Evolutionary conservation across 2,329 filamentous ascomycete genomes (phyloP), one percentile per base, ranked within the genome.

Genomic region (Emmonsiellopsis sp.): DNA sequence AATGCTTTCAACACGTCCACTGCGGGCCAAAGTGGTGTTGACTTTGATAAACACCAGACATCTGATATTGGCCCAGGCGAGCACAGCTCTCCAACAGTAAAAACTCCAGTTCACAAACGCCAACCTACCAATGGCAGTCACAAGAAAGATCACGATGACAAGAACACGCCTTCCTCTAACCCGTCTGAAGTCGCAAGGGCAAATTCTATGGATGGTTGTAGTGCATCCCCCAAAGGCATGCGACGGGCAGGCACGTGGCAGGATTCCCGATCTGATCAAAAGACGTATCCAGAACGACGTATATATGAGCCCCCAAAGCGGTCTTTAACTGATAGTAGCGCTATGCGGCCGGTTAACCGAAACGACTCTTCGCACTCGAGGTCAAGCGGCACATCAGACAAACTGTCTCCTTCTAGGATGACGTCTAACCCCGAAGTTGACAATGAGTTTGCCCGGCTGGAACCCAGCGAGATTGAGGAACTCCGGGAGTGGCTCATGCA

Each of bases 401-500:
- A 32, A 49, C 47, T 31, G 13, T 39, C 21, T 7, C 17, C 17
- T 39, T 32, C 47, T 33, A 6, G 6, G 14, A 40, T 39, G 10
- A 27, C 33, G 31, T 14, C 48, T 14, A 55, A 43, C 34, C 14
- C 17, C 31, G 47, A 55, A 37, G 34, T 40, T 45, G 40, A 55
- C 27, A 52, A 58, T 51, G 58, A 57, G 39, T 60, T 60, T 14
- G 34, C 51, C 34, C 42, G 55, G 21, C 40, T 60, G 17, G 42
- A 46, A 11, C 32, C 39, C 11, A 37, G 34, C 34, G 57, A 57
- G 42, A 32, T 58, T 17, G 53, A 61, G 37, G 64, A 70, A 51
- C 53, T 71, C 34, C 63, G 60, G 57, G 64, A 68, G 52, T 71
- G 68, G 67, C 55, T 71, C 40, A 59, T 65, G 10, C 59, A 67